Evolutionary conservation across 352 stramenopile genomes (phyloP), one percentile per base, ranked within the genome.

Genomic region (Globisporangium nagaii): DNA sequence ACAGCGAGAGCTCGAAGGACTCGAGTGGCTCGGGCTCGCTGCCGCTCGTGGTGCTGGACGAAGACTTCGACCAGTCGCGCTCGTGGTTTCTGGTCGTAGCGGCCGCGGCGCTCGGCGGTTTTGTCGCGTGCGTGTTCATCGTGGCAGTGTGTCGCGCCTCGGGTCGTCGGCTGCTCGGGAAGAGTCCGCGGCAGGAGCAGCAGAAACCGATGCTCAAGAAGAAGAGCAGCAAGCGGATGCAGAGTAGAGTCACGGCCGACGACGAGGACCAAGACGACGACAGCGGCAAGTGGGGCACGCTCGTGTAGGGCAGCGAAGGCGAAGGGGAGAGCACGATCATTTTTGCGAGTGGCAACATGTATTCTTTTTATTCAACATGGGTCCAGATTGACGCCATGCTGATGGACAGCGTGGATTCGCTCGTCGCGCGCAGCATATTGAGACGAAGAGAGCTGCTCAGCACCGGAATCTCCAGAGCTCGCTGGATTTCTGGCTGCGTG

Each of bases 41-140:
- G 9, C 42, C 24, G 3, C 36, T 39, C 4, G 58, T 37, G 2
- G 65, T 45, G 37, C 19, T 74, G 6, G 36, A 60, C 15, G 65
- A 71, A 27, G 54, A 56, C 9, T 49, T 61, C 30, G 58, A 39
- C n/a, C 36, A 65, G 39, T 57, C 56, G 7, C 68, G 68, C 35
- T 74, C 68, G 4, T 73, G 68, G 49, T 77, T 70, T 36, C 41
- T 77, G 25, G 30, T 74, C 6, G 53, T 71, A 15, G 53, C 56
- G 22, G 58, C 46, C 0, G 35, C 58, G 12, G 43, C 45, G 17
- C 43, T 76, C 35, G 49, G 43, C 1, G 28, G 65, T 11, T 59
- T 64, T 17, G 68, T 66, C 32, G 56, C 37, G 8, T 66, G 43
- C 24, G 5, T 66, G 9, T 49, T 62, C 31, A 25, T 15, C 12